Conservation (phyloP, 2,329 filamentous ascomycete genomes). For the Monosporascus sp. region DNA sequence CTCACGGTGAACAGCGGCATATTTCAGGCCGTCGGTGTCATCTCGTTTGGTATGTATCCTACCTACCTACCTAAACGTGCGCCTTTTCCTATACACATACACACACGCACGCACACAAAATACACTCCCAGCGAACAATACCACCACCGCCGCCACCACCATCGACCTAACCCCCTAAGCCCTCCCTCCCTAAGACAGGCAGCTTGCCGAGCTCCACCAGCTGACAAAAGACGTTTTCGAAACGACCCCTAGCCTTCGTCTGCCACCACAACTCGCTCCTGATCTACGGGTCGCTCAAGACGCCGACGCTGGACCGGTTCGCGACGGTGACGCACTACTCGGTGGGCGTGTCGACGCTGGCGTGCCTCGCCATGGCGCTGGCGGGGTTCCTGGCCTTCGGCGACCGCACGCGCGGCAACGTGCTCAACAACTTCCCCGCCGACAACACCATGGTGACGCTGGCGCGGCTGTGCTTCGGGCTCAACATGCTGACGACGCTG, state of each 20-base stretch:
- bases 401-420: constrained; percentile 85
- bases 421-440: constrained; percentile 93
- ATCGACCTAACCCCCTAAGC: no score
- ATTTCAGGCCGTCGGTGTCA: constrained; percentile 94
- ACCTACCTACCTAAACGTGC: background rate
- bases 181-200: constrained; percentile 23
- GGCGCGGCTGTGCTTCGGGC: constrained; percentile 87
- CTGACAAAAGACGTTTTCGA: no score
- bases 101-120: background rate
- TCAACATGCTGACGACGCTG: constrained; percentile 98
- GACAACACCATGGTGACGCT: constrained; percentile 93
- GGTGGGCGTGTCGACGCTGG: constrained; percentile 83
- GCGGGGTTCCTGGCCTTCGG: constrained; percentile 91
- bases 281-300: constrained; percentile 93
- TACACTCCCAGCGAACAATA: no score
- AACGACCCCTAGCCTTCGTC: constrained; percentile 48
- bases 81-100: background rate
- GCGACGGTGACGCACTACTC: constrained; percentile 89
- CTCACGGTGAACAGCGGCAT: constrained; percentile 81
- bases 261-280: constrained; percentile 93
- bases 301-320: constrained; percentile 94
- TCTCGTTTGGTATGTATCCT: constrained; percentile 74
- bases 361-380: constrained; percentile 83
- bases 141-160: no score
- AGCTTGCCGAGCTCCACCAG: no score